phyloP scores from a whole-genome alignment of 2,329 filamentous ascomycete genomes.

The Eutypella sp. region DNA sequence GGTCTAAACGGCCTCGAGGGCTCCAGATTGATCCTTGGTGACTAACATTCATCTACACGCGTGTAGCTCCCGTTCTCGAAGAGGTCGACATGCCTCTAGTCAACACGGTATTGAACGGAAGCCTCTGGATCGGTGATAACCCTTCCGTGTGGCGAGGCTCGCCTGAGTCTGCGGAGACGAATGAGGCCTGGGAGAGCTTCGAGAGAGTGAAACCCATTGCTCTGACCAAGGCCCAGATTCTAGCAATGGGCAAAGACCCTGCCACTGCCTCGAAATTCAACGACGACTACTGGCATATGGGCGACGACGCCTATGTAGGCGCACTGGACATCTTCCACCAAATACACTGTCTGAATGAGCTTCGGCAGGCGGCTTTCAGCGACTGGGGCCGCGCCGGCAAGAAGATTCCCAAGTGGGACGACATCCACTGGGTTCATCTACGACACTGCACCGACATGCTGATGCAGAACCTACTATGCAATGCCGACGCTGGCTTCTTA shows the following conservation, averaged over 20 bases:
- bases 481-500: conserved; percentile 28
- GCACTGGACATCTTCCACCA: conserved; percentile 18
- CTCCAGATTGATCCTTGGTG: too few relatives aligned
- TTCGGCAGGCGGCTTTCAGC: conserved; percentile 21
- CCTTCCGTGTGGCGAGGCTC: conserved; percentile 8
- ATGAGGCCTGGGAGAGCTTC: conserved; percentile 8
- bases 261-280: conserved; percentile 20
- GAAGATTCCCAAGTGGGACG: conserved; percentile 8
- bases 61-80: conserved; percentile 9
- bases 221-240: conserved; percentile 21
- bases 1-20: too few relatives aligned
- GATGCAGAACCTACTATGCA: conserved; percentile 29
- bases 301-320: conserved; percentile 27
- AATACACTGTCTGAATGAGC: conserved; percentile 14
- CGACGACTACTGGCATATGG: conserved; percentile 26
- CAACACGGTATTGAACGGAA: conserved; percentile 9
- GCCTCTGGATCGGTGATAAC: conserved; percentile 8
- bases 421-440: conserved; percentile 22
- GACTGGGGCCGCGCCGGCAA: conserved; percentile 7
- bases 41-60: conserved; percentile 1
- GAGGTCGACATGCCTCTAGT: conserved; percentile 9
- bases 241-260: conserved; percentile 27
- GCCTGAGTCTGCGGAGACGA: conserved; percentile 5
- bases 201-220: conserved; percentile 14
- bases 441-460: conserved; percentile 32